Base-by-base conservation (phyloP, 2,329 filamentous ascomycete genomes). In the Scedosporium minutisporum region DNA sequence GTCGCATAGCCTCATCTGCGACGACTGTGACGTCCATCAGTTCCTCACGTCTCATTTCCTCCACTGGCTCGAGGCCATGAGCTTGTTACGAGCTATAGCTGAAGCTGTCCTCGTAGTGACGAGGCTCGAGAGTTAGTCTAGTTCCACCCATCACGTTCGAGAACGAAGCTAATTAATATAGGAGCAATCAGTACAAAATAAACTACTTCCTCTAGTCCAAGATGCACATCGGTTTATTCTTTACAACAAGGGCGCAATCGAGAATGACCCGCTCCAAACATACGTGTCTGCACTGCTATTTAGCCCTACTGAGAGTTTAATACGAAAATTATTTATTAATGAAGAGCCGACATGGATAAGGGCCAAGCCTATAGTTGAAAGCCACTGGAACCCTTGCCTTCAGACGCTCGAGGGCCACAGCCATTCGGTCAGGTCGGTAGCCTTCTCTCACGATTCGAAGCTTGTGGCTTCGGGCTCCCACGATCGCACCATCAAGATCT, bases 21-120 rank as follows among this genome's bases (percentile, higher is more conserved):
- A n/a, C n/a, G n/a, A n/a, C n/a, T n/a, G n/a, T n/a, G n/a, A 55
- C n/a, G 68, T 73, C 58, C 62, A 64, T 53, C 68, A 68, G 25
- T 25, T 18, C 25, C 65, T 71, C 3, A 42, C 7, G 58, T 33
- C 58, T 42, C 3, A 48, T 51, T 48, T 1, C 21, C 7, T 27
- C 41, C 69, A 77, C 62, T 78, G 73, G 75, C 67, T 78, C 4
- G 75, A 78, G 63, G 72, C 73, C 16, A 67, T 76, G 2, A 72
- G 73, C 61, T 68, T 75, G 12, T 64, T 74, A n/a, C 44, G 64
- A 33, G 65, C 67, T 41, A 64, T 72, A 4, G 64, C 66, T 6
- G 57, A 66, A 63, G 71, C 67, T 1, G 58, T 72, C 3, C 21
- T 65, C 9, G 62, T 66, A 9, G 64, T 73, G 16, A 4, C 9